A percentile compares a stretch with the other conserved stretches of the same genome.
These are phyloP conservation scores for Cryoendolithus antarcticus DNA, from an alignment of 2,329 filamentous ascomycete genomes.

Conservation along the genomic window DNA sequence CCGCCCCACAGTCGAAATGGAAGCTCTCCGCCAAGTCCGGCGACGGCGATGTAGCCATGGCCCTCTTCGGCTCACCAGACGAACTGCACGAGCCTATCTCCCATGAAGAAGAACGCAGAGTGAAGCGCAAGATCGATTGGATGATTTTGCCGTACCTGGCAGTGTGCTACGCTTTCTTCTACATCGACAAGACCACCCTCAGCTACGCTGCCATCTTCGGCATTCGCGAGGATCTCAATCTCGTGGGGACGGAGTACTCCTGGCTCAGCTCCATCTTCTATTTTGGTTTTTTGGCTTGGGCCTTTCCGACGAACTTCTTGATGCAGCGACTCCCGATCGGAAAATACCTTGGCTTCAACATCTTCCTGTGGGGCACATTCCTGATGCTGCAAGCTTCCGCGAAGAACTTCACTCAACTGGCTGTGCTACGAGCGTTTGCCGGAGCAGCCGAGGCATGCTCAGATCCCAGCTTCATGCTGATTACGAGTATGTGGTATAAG, in stretches of 20 bases:
- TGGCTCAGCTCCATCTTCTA: constrained; percentile 46
- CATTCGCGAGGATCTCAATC: constrained; percentile 44
- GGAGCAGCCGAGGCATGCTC: constrained; percentile 46
- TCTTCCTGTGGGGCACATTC: constrained; percentile 44
- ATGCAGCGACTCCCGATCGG: constrained; percentile 41
- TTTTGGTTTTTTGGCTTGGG: constrained; percentile 43
- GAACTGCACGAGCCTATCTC: constrained; percentile 34
- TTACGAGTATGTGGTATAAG: constrained; percentile 48
- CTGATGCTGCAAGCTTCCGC: constrained; percentile 24
- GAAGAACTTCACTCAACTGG: constrained; percentile 40
- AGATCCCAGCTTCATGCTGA: constrained; percentile 51
- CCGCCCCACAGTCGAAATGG: constrained; percentile 11
- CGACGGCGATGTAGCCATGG: constrained; percentile 36
- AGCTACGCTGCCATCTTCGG: constrained; percentile 56
- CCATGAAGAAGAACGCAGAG: constrained; percentile 32
- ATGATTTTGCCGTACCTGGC: constrained; percentile 43
- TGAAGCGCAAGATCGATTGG: constrained; percentile 45
- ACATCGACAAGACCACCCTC: constrained; percentile 40
- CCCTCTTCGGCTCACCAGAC: constrained; percentile 34
- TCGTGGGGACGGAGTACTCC: constrained; percentile 47
- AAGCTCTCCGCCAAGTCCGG: constrained; percentile 16
- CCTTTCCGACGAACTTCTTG: constrained; percentile 42
- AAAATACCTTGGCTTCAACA: constrained; percentile 41
- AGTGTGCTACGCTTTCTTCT: constrained; percentile 26
- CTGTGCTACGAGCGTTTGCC: constrained; percentile 44